Base-by-base conservation (phyloP, 1,284 basidiomycete genomes). In the Ceraceosorus guamensis region DNA sequence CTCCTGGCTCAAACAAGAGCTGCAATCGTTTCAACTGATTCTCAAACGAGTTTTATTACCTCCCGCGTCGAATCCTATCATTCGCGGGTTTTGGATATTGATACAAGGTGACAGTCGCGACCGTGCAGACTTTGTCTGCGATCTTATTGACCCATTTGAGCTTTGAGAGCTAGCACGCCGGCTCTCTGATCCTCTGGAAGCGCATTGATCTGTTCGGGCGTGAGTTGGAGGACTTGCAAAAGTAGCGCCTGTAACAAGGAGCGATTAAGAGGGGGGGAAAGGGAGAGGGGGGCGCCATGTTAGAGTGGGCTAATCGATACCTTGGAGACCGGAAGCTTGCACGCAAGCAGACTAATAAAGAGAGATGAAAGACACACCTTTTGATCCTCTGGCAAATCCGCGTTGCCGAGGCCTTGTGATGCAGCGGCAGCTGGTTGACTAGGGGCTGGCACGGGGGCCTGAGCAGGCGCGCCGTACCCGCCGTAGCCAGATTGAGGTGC, bases 201-300 rank as follows among this genome's bases (percentile, higher is more conserved):
- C 6, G 83, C 84, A 56, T 85, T 85, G 68, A 98, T 88, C 77
- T 97, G 91, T 48, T 90, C 89, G 43, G 83, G 85, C 0, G 88
- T 88, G 68, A 98, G 78, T 58, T 82, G 83, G 34, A 98, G 79
- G 0, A 97, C 91, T 78, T 92, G 90, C 61, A 70, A 66, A 4
- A 76, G 60, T 1, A 76, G 59, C 24, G 62, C 62, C 46, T 66
- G 56, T n/a, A 44, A 41, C 4, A 30, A 24, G 24, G 24, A 24
- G 24, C 24, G 24, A 24, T 24, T 24, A 24, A 24, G 24, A 24
- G 3, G 24, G 1, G 3, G 24, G 24, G 2, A 24, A 24, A 24
- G 24, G 24, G 24, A 24, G 3, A 24, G 24, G 24, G 24, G 24
- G 24, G 24, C 24, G 24, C 6, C 6, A 30, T 37, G 32, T 39